These are phyloP conservation scores for Mucuna pruriens DNA, from an alignment of 306 rosid genomes.

Conservation along the genomic window DNA sequence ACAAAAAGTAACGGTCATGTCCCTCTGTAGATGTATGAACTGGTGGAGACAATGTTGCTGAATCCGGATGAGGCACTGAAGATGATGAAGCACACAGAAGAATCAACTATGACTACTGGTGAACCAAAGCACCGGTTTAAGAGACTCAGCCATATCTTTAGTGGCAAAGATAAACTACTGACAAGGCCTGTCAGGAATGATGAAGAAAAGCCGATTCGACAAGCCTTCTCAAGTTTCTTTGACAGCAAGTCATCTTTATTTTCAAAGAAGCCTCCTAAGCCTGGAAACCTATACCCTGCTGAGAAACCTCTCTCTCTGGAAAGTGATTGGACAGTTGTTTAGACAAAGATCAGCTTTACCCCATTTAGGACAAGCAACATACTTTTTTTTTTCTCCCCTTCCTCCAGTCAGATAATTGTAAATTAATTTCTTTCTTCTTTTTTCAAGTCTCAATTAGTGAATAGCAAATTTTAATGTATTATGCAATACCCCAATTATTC, in stretches of 20 bases:
- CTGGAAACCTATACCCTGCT: constrained; percentile 47
- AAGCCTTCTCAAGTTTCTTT: constrained; percentile 79
- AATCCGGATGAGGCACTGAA: constrained; percentile 80
- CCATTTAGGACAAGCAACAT: constrained; percentile 4
- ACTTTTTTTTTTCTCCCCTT: neutral
- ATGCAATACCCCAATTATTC: neutral
- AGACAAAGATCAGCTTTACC: constrained; percentile 36
- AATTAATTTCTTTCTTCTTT: constrained; percentile 40
- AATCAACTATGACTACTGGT: constrained; percentile 40
- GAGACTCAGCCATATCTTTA: constrained; percentile 71
- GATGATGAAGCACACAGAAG: constrained; percentile 64
- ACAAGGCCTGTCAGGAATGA: constrained; percentile 50
- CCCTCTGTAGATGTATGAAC: constrained; percentile 72
- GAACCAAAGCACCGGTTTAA: constrained; percentile 68
- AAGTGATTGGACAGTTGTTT: constrained; percentile 70
- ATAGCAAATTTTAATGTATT: constrained; percentile 12
- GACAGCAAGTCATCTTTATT: constrained; percentile 85
- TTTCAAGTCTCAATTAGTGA: neutral
- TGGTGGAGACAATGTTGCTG: constrained; percentile 76
- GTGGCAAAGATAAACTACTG: constrained; percentile 63
- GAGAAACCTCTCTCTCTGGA: constrained; percentile 45
- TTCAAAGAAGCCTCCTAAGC: constrained; percentile 74
- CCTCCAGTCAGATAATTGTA: constrained; percentile 50
- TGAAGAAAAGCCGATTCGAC: constrained; percentile 56
- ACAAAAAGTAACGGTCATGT: neutral